Conservation (phyloP, 2,329 filamentous ascomycete species). For the Cladosporium sp. region DNA sequence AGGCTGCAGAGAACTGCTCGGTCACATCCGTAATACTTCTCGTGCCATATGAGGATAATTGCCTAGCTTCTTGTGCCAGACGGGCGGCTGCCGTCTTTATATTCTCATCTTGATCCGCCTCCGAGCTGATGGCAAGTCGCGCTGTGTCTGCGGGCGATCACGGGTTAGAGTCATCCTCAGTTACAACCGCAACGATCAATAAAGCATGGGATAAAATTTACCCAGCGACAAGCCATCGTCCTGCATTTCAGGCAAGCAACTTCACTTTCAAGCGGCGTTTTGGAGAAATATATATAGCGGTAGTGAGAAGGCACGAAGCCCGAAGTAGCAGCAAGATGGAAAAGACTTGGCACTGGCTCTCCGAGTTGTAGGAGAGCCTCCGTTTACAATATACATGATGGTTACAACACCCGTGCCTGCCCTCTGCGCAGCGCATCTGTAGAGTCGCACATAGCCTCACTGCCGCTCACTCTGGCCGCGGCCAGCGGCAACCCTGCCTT, state of each 20-base stretch:
- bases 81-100: slow-evolving; percentile 15
- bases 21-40: slow-evolving; percentile 31
- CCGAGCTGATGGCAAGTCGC: slow-evolving; percentile 11
- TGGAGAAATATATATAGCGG: neutral
- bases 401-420: slow-evolving; percentile 19
- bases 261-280: neutral
- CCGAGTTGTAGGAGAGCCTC: slow-evolving; percentile 4
- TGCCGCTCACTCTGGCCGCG: neutral
- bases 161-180: neutral
- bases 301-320: slow-evolving; percentile 3
- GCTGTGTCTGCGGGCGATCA: slow-evolving; percentile 3
- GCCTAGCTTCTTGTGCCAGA: slow-evolving; percentile 23
- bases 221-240: slow-evolving; percentile 11
- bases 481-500: slow-evolving; percentile 6
- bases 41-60: slow-evolving; percentile 8
- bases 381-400: slow-evolving; percentile 22
- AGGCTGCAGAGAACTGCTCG: slow-evolving; percentile 30
- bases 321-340: slow-evolving; percentile 5
- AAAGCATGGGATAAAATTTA: neutral
- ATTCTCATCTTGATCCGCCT: slow-evolving; percentile 9
- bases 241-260: slow-evolving; percentile 3
- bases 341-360: slow-evolving; percentile 15
- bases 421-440: slow-evolving; percentile 8
- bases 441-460: slow-evolving; percentile 4
- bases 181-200: neutral